Percentiles rank a stretch among this genome's conserved stretches.
phyloP scores from a whole-genome alignment of 768 basidiomycete species.

The Chalciporus chontae region DNA sequence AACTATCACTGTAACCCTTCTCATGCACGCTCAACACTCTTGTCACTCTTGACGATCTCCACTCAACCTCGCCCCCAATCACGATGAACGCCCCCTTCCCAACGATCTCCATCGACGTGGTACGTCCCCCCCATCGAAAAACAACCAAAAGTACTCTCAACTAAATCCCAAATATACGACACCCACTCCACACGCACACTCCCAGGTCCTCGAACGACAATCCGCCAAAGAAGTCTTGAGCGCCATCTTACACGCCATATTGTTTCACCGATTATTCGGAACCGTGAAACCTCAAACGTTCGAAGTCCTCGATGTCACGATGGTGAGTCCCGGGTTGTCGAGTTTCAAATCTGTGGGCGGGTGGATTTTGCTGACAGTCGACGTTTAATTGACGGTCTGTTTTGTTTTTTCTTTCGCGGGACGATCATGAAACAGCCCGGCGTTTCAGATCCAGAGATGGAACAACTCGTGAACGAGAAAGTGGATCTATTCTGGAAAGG shows the following conservation, averaged over 20 bases:
- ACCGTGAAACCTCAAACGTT: conserved; percentile 72
- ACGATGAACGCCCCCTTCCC: conserved; percentile 27
- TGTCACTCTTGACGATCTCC: neutral
- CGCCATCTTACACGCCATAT: conserved; percentile 74
- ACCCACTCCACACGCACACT: too few relatives aligned
- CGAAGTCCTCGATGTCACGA: conserved; percentile 80
- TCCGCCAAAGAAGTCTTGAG: conserved; percentile 71
- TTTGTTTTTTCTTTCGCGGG: too few relatives aligned
- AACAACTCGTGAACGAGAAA: conserved; percentile 68
- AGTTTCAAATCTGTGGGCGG: too few relatives aligned
- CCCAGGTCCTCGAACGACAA: conserved; percentile 67
- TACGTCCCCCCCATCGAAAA: conserved; percentile 7
- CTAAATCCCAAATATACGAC: too few relatives aligned
- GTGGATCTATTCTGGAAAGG: conserved; percentile 78
- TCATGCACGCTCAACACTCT: neutral
- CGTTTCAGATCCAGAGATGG: conserved; percentile 69
- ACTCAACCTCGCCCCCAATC: neutral
- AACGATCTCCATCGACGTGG: conserved; percentile 30
- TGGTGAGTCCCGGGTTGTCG: conserved; percentile 63
- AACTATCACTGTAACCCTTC: neutral
- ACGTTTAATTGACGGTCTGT: too few relatives aligned
- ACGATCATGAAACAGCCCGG: conserved; percentile 60
- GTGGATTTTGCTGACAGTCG: too few relatives aligned
- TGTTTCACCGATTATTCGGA: conserved; percentile 83
- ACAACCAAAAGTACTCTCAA: neutral